Percentiles rank a stretch among this genome's conserved stretches.
Conservation (phyloP, 768 basidiomycete genomes). For the Suillus decipiens region DNA sequence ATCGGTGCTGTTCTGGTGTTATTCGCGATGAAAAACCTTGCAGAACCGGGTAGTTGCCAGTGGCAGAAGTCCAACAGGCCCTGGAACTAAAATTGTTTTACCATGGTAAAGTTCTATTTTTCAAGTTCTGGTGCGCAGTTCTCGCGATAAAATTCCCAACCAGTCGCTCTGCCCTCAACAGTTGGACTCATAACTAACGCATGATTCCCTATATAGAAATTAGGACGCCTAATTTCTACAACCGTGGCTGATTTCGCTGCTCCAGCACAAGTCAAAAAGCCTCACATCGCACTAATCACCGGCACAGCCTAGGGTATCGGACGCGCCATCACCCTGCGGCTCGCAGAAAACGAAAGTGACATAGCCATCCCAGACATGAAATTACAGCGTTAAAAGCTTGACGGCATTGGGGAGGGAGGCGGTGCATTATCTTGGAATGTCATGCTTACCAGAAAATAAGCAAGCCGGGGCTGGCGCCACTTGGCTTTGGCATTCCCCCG, state of each 20-base stretch:
- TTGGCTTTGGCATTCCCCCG: background rate
- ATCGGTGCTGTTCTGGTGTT: background rate
- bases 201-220: background rate
- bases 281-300: constrained; percentile 41
- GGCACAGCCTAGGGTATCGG: constrained; percentile 50
- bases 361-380: constrained; percentile 44
- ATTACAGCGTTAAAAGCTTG: constrained; percentile 22
- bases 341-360: constrained; percentile 48
- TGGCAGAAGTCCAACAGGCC: background rate
- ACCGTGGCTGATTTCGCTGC: background rate
- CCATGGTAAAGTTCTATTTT: background rate
- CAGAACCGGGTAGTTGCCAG: background rate
- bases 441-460: constrained; percentile 24
- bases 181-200: background rate
- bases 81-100: background rate
- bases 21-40: background rate
- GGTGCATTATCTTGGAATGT: constrained; percentile 23
- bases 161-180: background rate
- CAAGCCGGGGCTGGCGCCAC: too few species aligned
- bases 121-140: background rate
- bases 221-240: too few species aligned
- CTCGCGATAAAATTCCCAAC: background rate
- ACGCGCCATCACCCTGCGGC: constrained; percentile 43
- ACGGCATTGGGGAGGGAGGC: constrained; percentile 22
- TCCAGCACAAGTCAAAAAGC: background rate